Conservation (phyloP, 352 stramenopile species). For the Globisporangium solare region DNA sequence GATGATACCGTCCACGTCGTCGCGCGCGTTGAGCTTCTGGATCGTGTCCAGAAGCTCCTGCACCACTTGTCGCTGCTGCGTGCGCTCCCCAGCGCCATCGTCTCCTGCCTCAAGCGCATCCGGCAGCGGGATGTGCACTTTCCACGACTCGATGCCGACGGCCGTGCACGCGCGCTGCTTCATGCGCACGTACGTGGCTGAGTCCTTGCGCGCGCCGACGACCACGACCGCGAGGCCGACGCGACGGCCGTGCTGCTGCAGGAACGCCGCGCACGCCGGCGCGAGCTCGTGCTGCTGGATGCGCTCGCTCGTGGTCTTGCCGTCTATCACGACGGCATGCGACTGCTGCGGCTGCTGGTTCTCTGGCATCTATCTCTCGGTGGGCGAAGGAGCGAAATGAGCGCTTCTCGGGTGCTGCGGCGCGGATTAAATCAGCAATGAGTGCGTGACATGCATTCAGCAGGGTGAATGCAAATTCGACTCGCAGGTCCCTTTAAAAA, state of each 20-base stretch:
- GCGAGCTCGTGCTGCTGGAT: constrained; percentile 85
- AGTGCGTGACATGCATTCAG: background rate
- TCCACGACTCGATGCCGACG: constrained; percentile 91
- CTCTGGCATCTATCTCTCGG: too few relatives aligned
- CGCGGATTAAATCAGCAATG: too few relatives aligned
- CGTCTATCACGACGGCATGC: constrained; percentile 38
- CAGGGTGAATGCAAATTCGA: background rate
- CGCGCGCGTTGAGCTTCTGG: constrained; percentile 53
- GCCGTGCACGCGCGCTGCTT: constrained; percentile 97
- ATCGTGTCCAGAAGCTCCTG: constrained; percentile 51
- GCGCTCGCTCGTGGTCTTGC: constrained; percentile 81
- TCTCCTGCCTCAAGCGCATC: constrained; percentile 15
- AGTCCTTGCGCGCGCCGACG: constrained; percentile 94
- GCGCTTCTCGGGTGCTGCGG: background rate
- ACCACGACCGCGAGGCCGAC: constrained; percentile 97
- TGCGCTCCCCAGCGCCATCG: constrained; percentile 1
- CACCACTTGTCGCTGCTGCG: constrained; percentile 13
- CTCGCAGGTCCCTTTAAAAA: background rate
- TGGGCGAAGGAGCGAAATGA: too few relatives aligned
- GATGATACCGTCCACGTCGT: constrained; percentile 82
- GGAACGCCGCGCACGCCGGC: constrained; percentile 57
- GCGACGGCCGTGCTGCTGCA: constrained; percentile 40
- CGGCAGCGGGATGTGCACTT: constrained; percentile 44
- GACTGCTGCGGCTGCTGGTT: too few relatives aligned
- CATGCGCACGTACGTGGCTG: constrained; percentile 97